Evolutionary conservation across 1,284 basidiomycete species (phyloP).

Genomic region (Thelephora terrestris): DNA sequence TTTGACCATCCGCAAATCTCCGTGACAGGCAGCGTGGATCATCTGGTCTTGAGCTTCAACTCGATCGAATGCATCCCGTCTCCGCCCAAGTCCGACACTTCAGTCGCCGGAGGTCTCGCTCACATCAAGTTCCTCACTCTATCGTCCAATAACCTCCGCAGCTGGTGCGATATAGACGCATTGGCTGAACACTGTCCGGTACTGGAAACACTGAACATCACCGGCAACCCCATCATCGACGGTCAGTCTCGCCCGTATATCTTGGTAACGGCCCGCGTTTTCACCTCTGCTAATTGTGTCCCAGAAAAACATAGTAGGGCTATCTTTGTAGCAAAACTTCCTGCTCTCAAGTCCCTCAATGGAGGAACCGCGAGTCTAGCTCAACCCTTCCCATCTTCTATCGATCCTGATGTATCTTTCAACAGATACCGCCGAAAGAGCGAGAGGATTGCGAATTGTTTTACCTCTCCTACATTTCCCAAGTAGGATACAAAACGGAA

Average conservation of each 20-base stretch:
- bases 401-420: neutral
- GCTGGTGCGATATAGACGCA: conserved; percentile 66
- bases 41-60: conserved; percentile 26
- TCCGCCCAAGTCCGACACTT: neutral
- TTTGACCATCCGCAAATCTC: neutral
- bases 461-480: conserved; percentile 61
- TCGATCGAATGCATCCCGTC: conserved; percentile 33
- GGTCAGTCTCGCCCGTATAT: conserved; percentile 25
- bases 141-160: conserved; percentile 46
- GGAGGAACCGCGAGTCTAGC: conserved; percentile 45
- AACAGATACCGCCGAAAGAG: conserved; percentile 61
- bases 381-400: neutral
- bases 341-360: conserved; percentile 56
- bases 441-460: conserved; percentile 81
- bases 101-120: conserved; percentile 3
- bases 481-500: conserved; percentile 32
- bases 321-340: conserved; percentile 67
- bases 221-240: conserved; percentile 52
- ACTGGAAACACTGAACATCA: conserved; percentile 48
- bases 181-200: conserved; percentile 56
- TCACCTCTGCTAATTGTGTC: neutral
- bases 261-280: no score
- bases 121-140: conserved; percentile 48
- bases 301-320: neutral
- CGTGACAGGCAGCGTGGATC: no score